A percentile compares a stretch with the other conserved stretches of the same genome.
Evolutionary conservation across 768 basidiomycete genomes (phyloP).

Genomic region (Solioccasus polychromus): DNA sequence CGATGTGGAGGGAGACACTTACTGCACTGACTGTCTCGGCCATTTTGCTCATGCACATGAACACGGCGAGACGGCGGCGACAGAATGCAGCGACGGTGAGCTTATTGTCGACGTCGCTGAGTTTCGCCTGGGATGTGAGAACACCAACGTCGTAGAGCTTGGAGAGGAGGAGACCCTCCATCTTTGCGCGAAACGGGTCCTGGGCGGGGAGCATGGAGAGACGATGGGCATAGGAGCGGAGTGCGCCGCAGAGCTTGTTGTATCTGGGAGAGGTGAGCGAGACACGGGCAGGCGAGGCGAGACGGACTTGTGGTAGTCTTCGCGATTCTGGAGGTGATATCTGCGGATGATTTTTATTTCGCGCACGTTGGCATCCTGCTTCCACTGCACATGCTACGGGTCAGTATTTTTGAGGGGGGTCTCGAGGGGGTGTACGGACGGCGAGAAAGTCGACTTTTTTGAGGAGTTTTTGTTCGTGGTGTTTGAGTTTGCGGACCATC

Average conservation of each 20-base stretch:
- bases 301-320: constrained; percentile 85
- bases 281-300: neutral
- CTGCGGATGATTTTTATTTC: constrained; percentile 93
- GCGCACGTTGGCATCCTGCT: constrained; percentile 85
- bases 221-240: constrained; percentile 83
- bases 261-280: constrained; percentile 48
- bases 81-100: constrained; percentile 95
- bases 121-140: constrained; percentile 79
- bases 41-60: constrained; percentile 93
- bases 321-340: constrained; percentile 93
- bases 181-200: constrained; percentile 82
- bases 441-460: constrained; percentile 97
- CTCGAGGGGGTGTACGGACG: constrained; percentile 42
- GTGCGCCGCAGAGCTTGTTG: constrained; percentile 90
- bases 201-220: constrained; percentile 82
- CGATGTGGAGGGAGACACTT: constrained; percentile 32
- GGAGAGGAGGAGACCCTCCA: constrained; percentile 84
- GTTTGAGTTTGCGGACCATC: constrained; percentile 92
- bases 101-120: constrained; percentile 92
- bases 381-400: constrained; percentile 86
- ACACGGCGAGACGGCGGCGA: constrained; percentile 85
- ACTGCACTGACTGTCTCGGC: constrained; percentile 92
- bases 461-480: constrained; percentile 92
- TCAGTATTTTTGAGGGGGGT: neutral
- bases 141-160: constrained; percentile 98